These are phyloP conservation scores for Ogataea polymorpha DNA, from an alignment of 805 yeast genomes.

Conservation along the genomic window DNA sequence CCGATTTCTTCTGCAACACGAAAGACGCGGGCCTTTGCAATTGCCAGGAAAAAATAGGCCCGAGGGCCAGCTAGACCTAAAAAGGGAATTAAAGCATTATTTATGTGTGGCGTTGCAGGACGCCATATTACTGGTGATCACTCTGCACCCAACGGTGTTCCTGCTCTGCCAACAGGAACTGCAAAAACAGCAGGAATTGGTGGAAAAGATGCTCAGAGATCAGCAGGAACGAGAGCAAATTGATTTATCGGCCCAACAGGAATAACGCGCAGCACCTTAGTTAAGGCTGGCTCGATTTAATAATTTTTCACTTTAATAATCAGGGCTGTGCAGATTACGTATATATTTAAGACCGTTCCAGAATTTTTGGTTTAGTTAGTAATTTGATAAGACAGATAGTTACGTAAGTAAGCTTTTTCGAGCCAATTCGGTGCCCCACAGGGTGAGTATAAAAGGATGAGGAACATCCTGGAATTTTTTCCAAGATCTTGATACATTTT, in stretches of 20 bases:
- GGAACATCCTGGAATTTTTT: constrained; percentile 1
- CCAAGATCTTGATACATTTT: neutral
- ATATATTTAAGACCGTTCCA: constrained; percentile 10
- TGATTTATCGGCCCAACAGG: neutral
- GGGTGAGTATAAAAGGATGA: constrained; percentile 7
- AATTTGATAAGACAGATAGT: constrained; percentile 11
- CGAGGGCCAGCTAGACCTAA: neutral
- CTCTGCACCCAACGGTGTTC: constrained; percentile 21
- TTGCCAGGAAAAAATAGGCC: constrained; percentile 2
- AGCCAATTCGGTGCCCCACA: neutral
- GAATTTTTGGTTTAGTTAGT: constrained; percentile 15
- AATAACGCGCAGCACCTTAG: neutral
- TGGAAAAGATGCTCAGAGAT: constrained; percentile 1
- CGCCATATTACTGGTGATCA: constrained; percentile 12
- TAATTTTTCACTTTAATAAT: neutral
- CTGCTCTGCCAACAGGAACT: constrained; percentile 16
- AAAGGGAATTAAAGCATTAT: constrained; percentile 1
- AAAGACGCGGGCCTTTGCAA: constrained; percentile 4
- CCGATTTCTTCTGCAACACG: constrained; percentile 8
- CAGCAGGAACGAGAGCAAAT: neutral
- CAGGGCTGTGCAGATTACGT: constrained; percentile 8
- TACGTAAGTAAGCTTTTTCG: constrained; percentile 4
- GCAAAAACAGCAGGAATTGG: constrained; percentile 2
- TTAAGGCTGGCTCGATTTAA: neutral
- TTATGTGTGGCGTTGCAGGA: constrained; percentile 18